Percentiles rank a stretch among this genome's conserved stretches.
These are phyloP conservation scores for Podaxis sp. DNA, from an alignment of 768 basidiomycete species.

Conservation along the genomic window DNA sequence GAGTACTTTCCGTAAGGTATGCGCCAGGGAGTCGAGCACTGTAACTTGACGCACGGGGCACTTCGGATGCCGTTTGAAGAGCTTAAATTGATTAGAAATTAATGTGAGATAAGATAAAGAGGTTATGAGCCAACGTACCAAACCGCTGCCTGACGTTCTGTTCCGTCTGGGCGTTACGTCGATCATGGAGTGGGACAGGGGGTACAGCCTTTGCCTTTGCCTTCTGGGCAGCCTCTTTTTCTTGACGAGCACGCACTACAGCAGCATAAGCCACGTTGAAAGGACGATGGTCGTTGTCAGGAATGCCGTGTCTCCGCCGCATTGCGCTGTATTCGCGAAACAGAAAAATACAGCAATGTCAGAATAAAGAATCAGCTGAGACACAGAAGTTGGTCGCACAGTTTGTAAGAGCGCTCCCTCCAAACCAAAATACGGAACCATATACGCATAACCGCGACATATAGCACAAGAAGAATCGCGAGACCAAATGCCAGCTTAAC, in stretches of 20 bases:
- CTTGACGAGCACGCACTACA: slow-evolving; percentile 53
- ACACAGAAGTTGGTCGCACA: slow-evolving; percentile 40
- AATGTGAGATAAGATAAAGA: slow-evolving; percentile 9
- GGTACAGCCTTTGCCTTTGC: slow-evolving; percentile 29
- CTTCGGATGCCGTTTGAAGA: neutral
- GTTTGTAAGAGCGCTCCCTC: slow-evolving; percentile 62
- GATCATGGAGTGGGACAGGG: slow-evolving; percentile 28
- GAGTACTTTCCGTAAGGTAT: slow-evolving; percentile 5
- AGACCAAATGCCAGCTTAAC: slow-evolving; percentile 35
- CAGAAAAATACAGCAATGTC: slow-evolving; percentile 9
- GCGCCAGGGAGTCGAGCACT: slow-evolving; percentile 11
- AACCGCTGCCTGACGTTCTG: slow-evolving; percentile 44
- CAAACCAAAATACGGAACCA: slow-evolving; percentile 51
- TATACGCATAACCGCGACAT: slow-evolving; percentile 34
- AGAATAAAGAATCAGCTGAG: neutral
- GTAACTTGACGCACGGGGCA: slow-evolving; percentile 9
- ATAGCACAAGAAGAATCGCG: slow-evolving; percentile 34
- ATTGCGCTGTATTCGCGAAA: slow-evolving; percentile 45
- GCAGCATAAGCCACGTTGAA: slow-evolving; percentile 89
- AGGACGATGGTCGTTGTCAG: slow-evolving; percentile 77
- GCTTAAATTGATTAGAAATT: slow-evolving; percentile 8
- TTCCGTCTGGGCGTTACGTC: slow-evolving; percentile 34
- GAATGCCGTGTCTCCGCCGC: slow-evolving; percentile 79
- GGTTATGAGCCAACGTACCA: slow-evolving; percentile 27
- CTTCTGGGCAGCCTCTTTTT: slow-evolving; percentile 38